A percentile compares a stretch with the other conserved stretches of the same genome.
phyloP scores from a whole-genome alignment of 768 basidiomycete species.

The Suillus spraguei region DNA sequence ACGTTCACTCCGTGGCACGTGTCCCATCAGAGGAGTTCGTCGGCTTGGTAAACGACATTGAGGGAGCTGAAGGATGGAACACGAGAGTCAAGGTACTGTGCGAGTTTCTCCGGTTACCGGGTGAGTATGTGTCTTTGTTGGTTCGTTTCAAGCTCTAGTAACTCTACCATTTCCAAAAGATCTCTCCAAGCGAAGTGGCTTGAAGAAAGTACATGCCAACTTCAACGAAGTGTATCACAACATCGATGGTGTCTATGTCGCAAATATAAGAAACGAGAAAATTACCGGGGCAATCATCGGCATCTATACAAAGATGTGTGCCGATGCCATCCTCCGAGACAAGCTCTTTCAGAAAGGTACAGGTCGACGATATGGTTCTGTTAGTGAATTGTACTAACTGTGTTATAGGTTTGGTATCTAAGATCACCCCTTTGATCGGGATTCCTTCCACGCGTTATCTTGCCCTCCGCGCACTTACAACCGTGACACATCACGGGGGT shows the following conservation, averaged over 20 bases:
- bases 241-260: slow-evolving; percentile 52
- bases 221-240: slow-evolving; percentile 54
- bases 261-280: slow-evolving; percentile 44
- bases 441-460: slow-evolving; percentile 49
- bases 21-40: slow-evolving; percentile 10
- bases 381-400: slow-evolving; percentile 4
- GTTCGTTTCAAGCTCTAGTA: background rate
- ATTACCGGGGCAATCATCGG: slow-evolving; percentile 59
- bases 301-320: slow-evolving; percentile 66
- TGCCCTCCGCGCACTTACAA: slow-evolving; percentile 56
- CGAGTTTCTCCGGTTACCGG: slow-evolving; percentile 53
- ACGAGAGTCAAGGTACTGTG: slow-evolving; percentile 50
- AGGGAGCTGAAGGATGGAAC: slow-evolving; percentile 52
- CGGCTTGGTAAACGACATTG: slow-evolving; percentile 42
- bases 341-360: slow-evolving; percentile 60
- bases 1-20: background rate
- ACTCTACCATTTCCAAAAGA: slow-evolving; percentile 39
- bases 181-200: slow-evolving; percentile 53
- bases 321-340: slow-evolving; percentile 59
- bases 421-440: slow-evolving; percentile 56
- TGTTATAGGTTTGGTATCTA: slow-evolving; percentile 52
- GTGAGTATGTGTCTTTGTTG: slow-evolving; percentile 31
- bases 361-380: background rate
- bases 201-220: slow-evolving; percentile 63
- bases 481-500: slow-evolving; percentile 66